Evolutionary conservation across 2,329 filamentous ascomycete genomes (phyloP).

Genomic region (Lecanicillium sp.): DNA sequence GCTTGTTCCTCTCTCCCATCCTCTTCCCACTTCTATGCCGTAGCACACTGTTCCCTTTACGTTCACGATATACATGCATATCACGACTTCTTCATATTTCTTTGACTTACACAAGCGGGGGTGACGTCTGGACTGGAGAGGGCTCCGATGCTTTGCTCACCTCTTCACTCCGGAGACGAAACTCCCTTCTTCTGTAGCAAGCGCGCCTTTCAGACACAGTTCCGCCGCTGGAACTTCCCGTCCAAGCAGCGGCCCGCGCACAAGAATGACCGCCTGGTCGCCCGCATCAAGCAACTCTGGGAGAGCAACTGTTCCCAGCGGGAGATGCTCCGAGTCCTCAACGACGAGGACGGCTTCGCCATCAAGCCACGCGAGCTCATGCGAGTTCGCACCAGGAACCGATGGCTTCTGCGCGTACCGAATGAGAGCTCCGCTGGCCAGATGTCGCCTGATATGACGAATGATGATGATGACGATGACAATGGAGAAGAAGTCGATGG

Average conservation of each 20-base stretch:
- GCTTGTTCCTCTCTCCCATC: too few species aligned
- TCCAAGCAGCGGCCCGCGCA: constrained; percentile 66
- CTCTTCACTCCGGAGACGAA: constrained; percentile 6
- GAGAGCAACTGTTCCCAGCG: constrained; percentile 64
- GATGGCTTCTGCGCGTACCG: constrained; percentile 58
- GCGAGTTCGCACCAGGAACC: constrained; percentile 61
- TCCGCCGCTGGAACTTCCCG: constrained; percentile 74
- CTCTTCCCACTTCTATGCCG: too few species aligned
- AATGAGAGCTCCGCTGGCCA: constrained; percentile 34
- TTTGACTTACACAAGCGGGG: constrained; percentile 17
- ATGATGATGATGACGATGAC: constrained; percentile 17
- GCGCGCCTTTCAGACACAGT: constrained; percentile 69
- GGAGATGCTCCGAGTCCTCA: constrained; percentile 66
- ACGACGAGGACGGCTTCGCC: constrained; percentile 62
- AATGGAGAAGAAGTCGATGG: constrained; percentile 16
- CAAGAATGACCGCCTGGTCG: constrained; percentile 61
- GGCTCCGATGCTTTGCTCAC: constrained; percentile 4
- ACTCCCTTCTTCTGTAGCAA: constrained; percentile 46
- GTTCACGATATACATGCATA: not conserved
- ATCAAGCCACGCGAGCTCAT: constrained; percentile 67
- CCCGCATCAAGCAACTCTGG: constrained; percentile 71
- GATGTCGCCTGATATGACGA: constrained; percentile 36
- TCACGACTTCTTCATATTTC: not conserved
- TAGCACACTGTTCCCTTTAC: not conserved
- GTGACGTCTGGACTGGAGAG: constrained; percentile 4